Base-by-base conservation (phyloP, 371 early-diverging fungal genomes). In the Rhizopus stolonifer region DNA sequence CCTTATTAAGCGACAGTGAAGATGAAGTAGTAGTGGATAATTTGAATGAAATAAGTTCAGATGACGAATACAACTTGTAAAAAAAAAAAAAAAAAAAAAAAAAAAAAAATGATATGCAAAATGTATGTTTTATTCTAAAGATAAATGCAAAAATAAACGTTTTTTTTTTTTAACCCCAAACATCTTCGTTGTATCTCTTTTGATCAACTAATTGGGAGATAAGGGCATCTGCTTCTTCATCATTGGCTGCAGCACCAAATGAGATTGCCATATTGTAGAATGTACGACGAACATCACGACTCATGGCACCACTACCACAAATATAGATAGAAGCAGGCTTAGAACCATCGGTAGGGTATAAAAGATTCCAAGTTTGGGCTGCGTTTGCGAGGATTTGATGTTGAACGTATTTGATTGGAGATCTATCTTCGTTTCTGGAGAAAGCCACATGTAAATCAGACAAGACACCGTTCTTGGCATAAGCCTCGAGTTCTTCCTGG, bases 391-490 rank as follows among this genome's bases (percentile, higher is more conserved):
- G 57, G 11, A 78, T 29, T 26, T 70, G 64, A 46, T 78, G 78
- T 50, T 78, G 78, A 1, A 74, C 74, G 32, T 78, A 78, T 39
- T 61, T 65, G 29, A 54, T 47, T 15, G 72, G 58, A 6, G 72
- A 67, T 6, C 56, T 36, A 2, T 60, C 60, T 0, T 39, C 40
- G 32, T 52, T 60, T 29, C 77, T 48, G 4, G 96, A 95, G 60
- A 85, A 90, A 0, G 96, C 95, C 0, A 83, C 72, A 60, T 76
- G 78, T 29, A 90, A 67, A 25, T 56, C 52, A 18, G 56, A 54
- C 0, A 96, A 63, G n/a, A 68, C 54, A 1, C 83, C 84, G 0
- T 72, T 63, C 0, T 51, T 36, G 2, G 58, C 76, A 56, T 82
- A 82, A 1, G 43, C 32, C 18, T 83, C 70, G 55, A 86, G 82